These are phyloP conservation scores for Blepharisma stoltei DNA, from an alignment of 73 alveolate genomes.

Conservation along the genomic window DNA sequence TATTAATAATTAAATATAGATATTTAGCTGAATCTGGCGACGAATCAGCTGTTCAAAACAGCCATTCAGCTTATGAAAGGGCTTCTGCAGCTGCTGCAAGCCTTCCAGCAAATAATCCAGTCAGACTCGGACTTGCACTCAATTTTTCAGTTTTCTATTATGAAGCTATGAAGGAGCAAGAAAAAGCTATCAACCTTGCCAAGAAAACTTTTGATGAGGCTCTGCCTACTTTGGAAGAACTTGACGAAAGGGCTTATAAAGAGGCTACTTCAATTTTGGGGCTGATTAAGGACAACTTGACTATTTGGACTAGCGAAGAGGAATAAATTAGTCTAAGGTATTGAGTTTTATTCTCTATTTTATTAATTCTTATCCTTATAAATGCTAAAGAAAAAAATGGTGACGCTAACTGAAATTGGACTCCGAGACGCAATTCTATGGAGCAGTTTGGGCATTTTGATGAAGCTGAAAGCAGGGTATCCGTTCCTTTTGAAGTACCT, in stretches of 20 bases:
- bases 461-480: no score
- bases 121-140: conserved; percentile 66
- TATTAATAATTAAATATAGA: no score
- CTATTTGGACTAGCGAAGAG: conserved; percentile 71
- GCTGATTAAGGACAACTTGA: conserved; percentile 68
- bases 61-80: conserved; percentile 49
- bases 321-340: not conserved
- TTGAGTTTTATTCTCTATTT: no score
- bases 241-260: conserved; percentile 59
- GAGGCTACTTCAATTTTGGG: conserved; percentile 59
- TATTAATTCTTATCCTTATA: no score
- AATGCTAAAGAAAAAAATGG: no score
- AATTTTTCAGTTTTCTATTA: conserved; percentile 70
- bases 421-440: no score
- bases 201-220: conserved; percentile 58
- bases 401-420: no score
- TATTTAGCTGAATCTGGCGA: conserved; percentile 71
- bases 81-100: conserved; percentile 58
- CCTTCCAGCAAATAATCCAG: conserved; percentile 62
- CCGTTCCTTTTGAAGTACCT: no score
- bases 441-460: no score
- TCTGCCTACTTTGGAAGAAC: conserved; percentile 52
- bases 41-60: conserved; percentile 63
- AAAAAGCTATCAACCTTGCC: conserved; percentile 65
- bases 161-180: conserved; percentile 63